phyloP scores from a whole-genome alignment of 1,284 basidiomycete genomes.

The Microbotryum violaceum region DNA sequence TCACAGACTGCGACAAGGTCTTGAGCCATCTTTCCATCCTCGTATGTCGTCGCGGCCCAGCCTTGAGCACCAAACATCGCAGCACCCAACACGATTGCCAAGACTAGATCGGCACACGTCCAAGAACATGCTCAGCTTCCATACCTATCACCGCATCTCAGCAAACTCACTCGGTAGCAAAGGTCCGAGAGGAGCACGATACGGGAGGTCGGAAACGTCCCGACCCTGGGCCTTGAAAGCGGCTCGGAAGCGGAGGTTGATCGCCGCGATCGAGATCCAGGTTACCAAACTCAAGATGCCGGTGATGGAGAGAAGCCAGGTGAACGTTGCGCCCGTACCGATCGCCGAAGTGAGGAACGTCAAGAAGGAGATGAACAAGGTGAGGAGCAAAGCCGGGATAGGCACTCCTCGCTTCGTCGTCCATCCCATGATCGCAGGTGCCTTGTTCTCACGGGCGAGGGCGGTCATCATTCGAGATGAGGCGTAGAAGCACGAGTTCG shows the following conservation, averaged over 20 bases:
- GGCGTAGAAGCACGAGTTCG: constrained; percentile 25
- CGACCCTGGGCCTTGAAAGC: constrained; percentile 11
- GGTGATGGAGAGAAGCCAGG: constrained; percentile 14
- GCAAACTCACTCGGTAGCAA: not conserved
- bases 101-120: not conserved
- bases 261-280: constrained; percentile 16
- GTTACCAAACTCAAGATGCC: constrained; percentile 12
- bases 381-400: constrained; percentile 10
- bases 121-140: not conserved
- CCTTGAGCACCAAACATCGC: constrained; percentile 20
- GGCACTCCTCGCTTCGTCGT: constrained; percentile 12
- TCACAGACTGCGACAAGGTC: not conserved
- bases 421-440: constrained; percentile 10
- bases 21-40: constrained; percentile 1
- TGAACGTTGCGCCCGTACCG: constrained; percentile 4
- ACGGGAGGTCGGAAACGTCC: constrained; percentile 12
- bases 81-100: constrained; percentile 9
- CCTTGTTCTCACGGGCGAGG: constrained; percentile 11
- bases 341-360: constrained; percentile 9
- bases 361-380: constrained; percentile 2
- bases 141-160: not conserved
- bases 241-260: constrained; percentile 14
- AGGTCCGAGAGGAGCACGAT: constrained; percentile 8
- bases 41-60: constrained; percentile 6
- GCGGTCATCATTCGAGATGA: constrained; percentile 14